Percentiles rank a stretch among this genome's conserved stretches.
Evolutionary conservation across 169 alveolate species (phyloP).

Genomic region (Amoebophrya sp.): DNA sequence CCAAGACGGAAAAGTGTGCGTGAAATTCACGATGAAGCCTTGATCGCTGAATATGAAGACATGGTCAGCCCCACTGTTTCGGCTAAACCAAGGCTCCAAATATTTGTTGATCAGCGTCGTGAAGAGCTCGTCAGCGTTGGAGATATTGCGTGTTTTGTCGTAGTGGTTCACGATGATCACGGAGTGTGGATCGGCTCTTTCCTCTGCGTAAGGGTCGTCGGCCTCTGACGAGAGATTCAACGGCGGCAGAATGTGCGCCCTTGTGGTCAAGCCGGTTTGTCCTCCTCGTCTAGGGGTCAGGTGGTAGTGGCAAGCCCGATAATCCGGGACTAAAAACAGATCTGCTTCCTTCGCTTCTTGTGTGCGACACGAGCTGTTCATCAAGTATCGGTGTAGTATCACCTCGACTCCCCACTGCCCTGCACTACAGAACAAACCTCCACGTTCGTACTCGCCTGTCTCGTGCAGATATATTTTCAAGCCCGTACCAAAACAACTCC

Average conservation of each 20-base stretch:
- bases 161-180: background rate
- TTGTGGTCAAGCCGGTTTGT: background rate
- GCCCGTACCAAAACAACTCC: background rate
- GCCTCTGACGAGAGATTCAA: no score
- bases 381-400: slow-evolving; percentile 43
- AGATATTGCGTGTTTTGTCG: background rate
- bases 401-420: slow-evolving; percentile 46
- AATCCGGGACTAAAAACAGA: slow-evolving; percentile 43
- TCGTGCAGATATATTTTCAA: background rate
- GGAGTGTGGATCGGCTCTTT: background rate
- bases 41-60: slow-evolving; percentile 44
- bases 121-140: background rate
- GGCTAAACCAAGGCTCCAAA: background rate
- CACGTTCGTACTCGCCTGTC: background rate
- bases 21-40: slow-evolving; percentile 47
- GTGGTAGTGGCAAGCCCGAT: slow-evolving; percentile 46
- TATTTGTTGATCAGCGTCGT: background rate
- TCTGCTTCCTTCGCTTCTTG: slow-evolving; percentile 30
- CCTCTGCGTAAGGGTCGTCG: background rate
- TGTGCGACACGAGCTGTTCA: slow-evolving; percentile 35
- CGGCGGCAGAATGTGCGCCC: background rate
- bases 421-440: background rate
- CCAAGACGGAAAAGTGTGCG: slow-evolving; percentile 48
- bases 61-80: slow-evolving; percentile 42
- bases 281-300: background rate